A percentile compares a stretch with the other conserved stretches of the same genome.
These are phyloP conservation scores for Cystobasidium onofrii DNA, from an alignment of 768 basidiomycete species.

Conservation along the genomic window DNA sequence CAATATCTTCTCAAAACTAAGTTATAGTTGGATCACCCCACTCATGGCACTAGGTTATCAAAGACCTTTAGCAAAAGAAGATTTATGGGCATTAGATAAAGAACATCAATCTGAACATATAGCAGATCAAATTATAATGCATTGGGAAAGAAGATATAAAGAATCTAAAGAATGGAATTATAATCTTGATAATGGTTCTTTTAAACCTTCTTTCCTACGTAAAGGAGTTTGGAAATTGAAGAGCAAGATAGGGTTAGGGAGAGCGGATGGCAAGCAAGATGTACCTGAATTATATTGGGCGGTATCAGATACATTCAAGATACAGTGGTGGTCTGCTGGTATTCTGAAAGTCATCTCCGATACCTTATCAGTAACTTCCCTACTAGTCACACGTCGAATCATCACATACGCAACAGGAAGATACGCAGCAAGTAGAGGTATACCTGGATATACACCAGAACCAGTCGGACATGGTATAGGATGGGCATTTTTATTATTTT, in stretches of 20 bases:
- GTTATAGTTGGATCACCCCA: slow-evolving; percentile 57
- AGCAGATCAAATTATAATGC: slow-evolving; percentile 53
- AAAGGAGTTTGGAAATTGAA: slow-evolving; percentile 58
- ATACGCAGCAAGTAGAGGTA: slow-evolving; percentile 51
- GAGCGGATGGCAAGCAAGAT: slow-evolving; percentile 51
- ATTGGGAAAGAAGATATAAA: slow-evolving; percentile 52
- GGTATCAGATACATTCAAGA: slow-evolving; percentile 67
- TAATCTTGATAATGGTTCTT: slow-evolving; percentile 58
- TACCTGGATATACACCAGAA: slow-evolving; percentile 44
- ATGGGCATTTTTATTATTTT: slow-evolving; percentile 61
- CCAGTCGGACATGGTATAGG: slow-evolving; percentile 55
- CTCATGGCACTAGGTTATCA: slow-evolving; percentile 57
- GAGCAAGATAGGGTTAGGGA: slow-evolving; percentile 48
- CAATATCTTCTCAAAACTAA: slow-evolving; percentile 56
- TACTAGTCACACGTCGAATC: slow-evolving; percentile 68
- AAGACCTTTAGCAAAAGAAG: slow-evolving; percentile 63
- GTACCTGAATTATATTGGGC: slow-evolving; percentile 52
- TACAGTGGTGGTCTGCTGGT: slow-evolving; percentile 70
- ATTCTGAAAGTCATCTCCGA: slow-evolving; percentile 62
- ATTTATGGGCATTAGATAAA: slow-evolving; percentile 62
- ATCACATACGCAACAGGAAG: slow-evolving; percentile 63
- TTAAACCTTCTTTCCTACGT: slow-evolving; percentile 51
- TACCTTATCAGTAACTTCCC: slow-evolving; percentile 63
- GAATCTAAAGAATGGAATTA: slow-evolving; percentile 62
- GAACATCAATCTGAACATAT: slow-evolving; percentile 52